These are phyloP conservation scores for Phytophthora uliginosa DNA, from an alignment of 352 stramenopile species.

Conservation along the genomic window DNA sequence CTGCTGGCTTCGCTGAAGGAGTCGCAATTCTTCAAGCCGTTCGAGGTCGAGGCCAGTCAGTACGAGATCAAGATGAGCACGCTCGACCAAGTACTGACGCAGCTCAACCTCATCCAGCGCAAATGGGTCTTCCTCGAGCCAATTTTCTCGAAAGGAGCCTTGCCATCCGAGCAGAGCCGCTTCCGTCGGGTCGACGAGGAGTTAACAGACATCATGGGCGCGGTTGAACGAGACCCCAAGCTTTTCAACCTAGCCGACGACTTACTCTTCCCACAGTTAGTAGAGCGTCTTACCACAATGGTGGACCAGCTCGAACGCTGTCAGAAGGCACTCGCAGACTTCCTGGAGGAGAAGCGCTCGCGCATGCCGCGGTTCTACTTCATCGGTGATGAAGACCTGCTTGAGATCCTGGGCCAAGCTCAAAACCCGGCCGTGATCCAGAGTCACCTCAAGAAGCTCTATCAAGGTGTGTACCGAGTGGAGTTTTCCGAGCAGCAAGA, in stretches of 20 bases:
- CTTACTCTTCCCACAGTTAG: slow-evolving; percentile 90
- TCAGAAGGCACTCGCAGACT: slow-evolving; percentile 95
- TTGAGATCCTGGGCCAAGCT: slow-evolving; percentile 96
- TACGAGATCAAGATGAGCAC: slow-evolving; percentile 94
- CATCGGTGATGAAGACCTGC: slow-evolving; percentile 96
- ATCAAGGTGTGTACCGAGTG: slow-evolving; percentile 95
- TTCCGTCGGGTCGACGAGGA: slow-evolving; percentile 96
- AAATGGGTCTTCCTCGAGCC: slow-evolving; percentile 98
- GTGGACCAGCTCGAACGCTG: slow-evolving; percentile 95
- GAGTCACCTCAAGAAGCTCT: slow-evolving; percentile 97
- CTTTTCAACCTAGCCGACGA: slow-evolving; percentile 95
- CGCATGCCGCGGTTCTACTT: slow-evolving; percentile 98
- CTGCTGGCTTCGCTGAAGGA: slow-evolving; percentile 96
- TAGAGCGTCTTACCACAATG: slow-evolving; percentile 84
- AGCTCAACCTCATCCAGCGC: slow-evolving; percentile 94
- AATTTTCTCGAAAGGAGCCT: slow-evolving; percentile 95
- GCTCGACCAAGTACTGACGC: slow-evolving; percentile 83
- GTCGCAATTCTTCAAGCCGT: slow-evolving; percentile 97
- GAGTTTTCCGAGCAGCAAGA: slow-evolving; percentile 89
- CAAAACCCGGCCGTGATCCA: slow-evolving; percentile 96
- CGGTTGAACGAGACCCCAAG: slow-evolving; percentile 90
- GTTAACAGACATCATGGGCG: slow-evolving; percentile 95
- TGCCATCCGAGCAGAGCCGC: slow-evolving; percentile 91
- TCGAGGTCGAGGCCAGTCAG: slow-evolving; percentile 91
- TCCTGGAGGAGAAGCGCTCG: slow-evolving; percentile 95